Percentiles rank a stretch among this genome's conserved stretches.
Conservation (phyloP, 2,329 filamentous ascomycete genomes). For the Immersiporthe knoxdaviesiana region DNA sequence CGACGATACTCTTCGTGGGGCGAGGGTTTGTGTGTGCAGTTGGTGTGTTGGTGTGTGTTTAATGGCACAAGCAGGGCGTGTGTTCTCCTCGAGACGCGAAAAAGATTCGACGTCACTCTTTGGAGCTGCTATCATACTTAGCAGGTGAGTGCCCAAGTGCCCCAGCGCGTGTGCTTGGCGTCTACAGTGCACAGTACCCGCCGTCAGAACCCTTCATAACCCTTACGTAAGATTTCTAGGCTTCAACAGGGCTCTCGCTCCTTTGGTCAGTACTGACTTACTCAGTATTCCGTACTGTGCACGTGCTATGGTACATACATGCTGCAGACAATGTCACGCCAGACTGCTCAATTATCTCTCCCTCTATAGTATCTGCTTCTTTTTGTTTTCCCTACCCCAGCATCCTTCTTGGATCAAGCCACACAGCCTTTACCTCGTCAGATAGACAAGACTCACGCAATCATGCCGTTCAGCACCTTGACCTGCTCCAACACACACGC, state of each 20-base stretch:
- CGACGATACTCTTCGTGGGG: background rate
- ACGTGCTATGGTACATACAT: no score
- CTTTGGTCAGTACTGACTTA: background rate
- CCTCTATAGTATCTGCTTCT: background rate
- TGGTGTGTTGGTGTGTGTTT: background rate
- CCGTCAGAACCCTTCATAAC: no score
- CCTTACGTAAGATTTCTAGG: background rate
- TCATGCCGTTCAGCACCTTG: slow-evolving; percentile 48
- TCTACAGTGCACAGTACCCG: no score
- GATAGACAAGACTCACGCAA: slow-evolving; percentile 33
- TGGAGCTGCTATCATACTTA: no score
- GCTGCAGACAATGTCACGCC: no score
- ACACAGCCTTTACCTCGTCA: background rate
- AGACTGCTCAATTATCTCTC: background rate
- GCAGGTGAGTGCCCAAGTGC: background rate
- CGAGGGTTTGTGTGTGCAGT: background rate
- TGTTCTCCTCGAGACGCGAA: background rate
- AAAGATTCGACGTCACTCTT: slow-evolving; percentile 17
- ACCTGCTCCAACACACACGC: slow-evolving; percentile 68
- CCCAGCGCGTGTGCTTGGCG: background rate
- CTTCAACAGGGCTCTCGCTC: background rate
- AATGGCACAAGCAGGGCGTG: background rate
- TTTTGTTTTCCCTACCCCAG: background rate
- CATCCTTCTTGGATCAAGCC: background rate
- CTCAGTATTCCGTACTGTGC: background rate